A percentile compares a stretch with the other conserved stretches of the same genome.
These are phyloP conservation scores for Paramecium sonneborni DNA, from an alignment of 73 alveolate species.

Conservation along the genomic window DNA sequence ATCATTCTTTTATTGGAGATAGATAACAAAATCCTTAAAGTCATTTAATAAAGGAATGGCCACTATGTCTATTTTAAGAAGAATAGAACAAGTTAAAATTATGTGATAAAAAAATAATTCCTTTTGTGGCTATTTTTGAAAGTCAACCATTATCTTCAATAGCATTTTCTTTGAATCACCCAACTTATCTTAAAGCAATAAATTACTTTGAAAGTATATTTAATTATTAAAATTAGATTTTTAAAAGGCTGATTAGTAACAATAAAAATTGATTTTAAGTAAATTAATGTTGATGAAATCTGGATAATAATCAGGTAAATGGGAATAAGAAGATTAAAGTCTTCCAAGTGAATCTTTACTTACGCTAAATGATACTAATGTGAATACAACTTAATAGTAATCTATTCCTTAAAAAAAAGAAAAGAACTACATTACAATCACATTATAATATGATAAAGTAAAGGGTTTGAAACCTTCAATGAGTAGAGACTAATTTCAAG, in stretches of 20 bases:
- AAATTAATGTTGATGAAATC: background rate
- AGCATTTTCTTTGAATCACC: constrained; percentile 38
- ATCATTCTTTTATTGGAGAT: background rate
- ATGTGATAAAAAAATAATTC: background rate
- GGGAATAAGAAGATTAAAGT: background rate
- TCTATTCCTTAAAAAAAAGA: background rate
- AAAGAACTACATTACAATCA: background rate
- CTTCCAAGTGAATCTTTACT: background rate
- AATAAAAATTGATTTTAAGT: background rate
- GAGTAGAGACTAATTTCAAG: background rate
- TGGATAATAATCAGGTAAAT: background rate
- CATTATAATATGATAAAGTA: background rate
- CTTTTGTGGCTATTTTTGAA: constrained; percentile 32
- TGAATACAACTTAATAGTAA: background rate
- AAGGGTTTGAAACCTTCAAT: background rate
- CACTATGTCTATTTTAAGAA: background rate
- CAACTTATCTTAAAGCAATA: background rate
- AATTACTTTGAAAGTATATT: background rate
- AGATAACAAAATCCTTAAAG: background rate
- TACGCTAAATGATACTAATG: background rate
- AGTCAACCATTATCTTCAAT: background rate
- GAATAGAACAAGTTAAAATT: background rate
- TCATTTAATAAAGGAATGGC: background rate
- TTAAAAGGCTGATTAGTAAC: background rate
- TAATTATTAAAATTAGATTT: background rate